phyloP scores from a whole-genome alignment of 2,329 filamentous ascomycete genomes.

The Teratosphaeria nubilosa region DNA sequence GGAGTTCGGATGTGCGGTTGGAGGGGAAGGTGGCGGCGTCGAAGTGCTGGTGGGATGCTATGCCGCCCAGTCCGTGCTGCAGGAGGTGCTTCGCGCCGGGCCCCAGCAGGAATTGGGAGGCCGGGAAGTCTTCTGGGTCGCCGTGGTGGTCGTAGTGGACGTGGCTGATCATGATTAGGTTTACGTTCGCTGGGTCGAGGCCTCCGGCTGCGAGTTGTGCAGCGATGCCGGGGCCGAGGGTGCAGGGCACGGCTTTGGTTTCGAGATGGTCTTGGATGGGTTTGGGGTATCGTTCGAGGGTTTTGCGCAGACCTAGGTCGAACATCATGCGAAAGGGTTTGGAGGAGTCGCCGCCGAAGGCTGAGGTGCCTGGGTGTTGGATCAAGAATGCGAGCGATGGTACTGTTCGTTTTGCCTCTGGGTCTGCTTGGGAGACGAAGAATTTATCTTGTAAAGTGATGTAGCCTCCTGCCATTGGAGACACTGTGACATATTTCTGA shows the following conservation, averaged over 20 bases:
- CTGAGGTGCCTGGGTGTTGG: slow-evolving; percentile 30
- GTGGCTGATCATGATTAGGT: slow-evolving; percentile 41
- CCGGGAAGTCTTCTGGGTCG: slow-evolving; percentile 42
- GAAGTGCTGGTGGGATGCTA: slow-evolving; percentile 33
- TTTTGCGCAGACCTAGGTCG: slow-evolving; percentile 43
- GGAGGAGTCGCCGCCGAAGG: slow-evolving; percentile 4
- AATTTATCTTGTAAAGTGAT: slow-evolving; percentile 21
- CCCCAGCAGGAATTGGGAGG: slow-evolving; percentile 43
- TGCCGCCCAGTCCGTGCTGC: slow-evolving; percentile 16
- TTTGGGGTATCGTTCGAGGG: slow-evolving; percentile 34
- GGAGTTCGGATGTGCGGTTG: slow-evolving; percentile 35
- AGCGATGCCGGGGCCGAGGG: slow-evolving; percentile 35
- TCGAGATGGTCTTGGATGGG: slow-evolving; percentile 37
- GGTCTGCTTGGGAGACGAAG: slow-evolving; percentile 28
- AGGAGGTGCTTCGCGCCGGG: slow-evolving; percentile 36
- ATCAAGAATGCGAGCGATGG: slow-evolving; percentile 46
- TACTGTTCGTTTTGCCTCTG: slow-evolving; percentile 36
- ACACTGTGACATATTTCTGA: slow-evolving; percentile 22
- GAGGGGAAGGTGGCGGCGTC: slow-evolving; percentile 33
- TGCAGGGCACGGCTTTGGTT: slow-evolving; percentile 37
- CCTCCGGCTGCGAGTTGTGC: slow-evolving; percentile 28
- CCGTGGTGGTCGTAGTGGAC: slow-evolving; percentile 50
- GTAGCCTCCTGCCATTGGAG: slow-evolving; percentile 22
- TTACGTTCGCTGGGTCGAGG: slow-evolving; percentile 24
- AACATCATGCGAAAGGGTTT: slow-evolving; percentile 37